Evolutionary conservation across 2,329 filamentous ascomycete species (phyloP), one percentile per base, ranked within the genome.

Genomic region (Fonsecaea nubica): DNA sequence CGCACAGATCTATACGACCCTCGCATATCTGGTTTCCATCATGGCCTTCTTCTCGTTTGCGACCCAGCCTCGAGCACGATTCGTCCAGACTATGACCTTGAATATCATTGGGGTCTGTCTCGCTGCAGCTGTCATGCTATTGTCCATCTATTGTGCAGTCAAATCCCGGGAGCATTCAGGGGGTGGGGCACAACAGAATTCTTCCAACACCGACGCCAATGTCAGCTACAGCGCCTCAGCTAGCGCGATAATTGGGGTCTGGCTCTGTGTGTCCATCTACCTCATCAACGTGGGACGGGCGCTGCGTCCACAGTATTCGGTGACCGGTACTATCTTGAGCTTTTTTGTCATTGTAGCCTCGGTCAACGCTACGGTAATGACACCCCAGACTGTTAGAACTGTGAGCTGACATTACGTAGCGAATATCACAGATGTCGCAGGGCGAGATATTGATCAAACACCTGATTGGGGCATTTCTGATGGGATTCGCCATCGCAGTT

Each of bases 261-360:
- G 89, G 88, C 80, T 93, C 0, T 89, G 92, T 75, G 84, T 86
- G 63, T 86, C 87, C 73, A 90, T 91, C 57, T 92, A 88, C 80
- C 75, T 88, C 21, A 83, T 87, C 68, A 91, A 91, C 74, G 78
- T 85, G 1, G 71, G 90, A 40, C 85, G 90, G 45, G 89, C 89
- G 7, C 89, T 87, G 71, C 83, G 84, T 48, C 88, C 89, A 1
- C 86, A 89, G 69, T 83, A 38, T 42, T 40, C 32, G 8, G 32
- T 58, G 13, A 36, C 55, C 2, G 32, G 55, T 12, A 58, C 36
- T 30, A 58, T 38, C 15, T 40, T 38, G 33, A 38, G 55, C 36
- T 38, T 58, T 40, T 40, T 58, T 30, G 55, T 40, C 18, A 58
- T 58, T 38, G 36, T 58, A 3, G 36, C 55, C 30, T 36, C 36